phyloP scores from a whole-genome alignment of 2,329 filamentous ascomycete genomes.

The Alternaria ventricosa region DNA sequence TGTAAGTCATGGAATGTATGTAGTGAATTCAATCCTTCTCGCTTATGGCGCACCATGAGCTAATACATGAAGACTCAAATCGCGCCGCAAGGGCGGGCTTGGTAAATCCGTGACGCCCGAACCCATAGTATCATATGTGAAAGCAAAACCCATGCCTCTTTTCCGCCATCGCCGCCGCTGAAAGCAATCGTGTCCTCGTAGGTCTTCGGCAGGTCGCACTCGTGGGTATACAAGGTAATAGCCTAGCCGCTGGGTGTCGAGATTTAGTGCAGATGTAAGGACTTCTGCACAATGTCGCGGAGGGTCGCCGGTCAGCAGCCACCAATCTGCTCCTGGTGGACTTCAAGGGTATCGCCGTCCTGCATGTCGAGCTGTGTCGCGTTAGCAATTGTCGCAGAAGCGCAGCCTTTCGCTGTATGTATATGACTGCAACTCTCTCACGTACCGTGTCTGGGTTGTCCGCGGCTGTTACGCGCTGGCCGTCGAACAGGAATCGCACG shows the following conservation, averaged over 20 bases:
- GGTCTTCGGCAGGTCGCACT: slow-evolving; percentile 11
- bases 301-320: slow-evolving; percentile 55
- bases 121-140: slow-evolving; percentile 34
- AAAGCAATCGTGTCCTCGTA: slow-evolving; percentile 20
- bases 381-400: neutral
- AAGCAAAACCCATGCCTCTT: slow-evolving; percentile 17
- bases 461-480: slow-evolving; percentile 84
- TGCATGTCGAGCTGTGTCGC: slow-evolving; percentile 84
- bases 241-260: neutral
- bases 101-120: slow-evolving; percentile 37
- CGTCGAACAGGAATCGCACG: slow-evolving; percentile 95
- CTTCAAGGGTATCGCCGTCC: slow-evolving; percentile 94
- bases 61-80: slow-evolving; percentile 35
- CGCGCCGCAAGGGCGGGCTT: slow-evolving; percentile 27
- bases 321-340: slow-evolving; percentile 97
- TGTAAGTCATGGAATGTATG: neutral
- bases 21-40: slow-evolving; percentile 19
- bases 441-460: slow-evolving; percentile 93
- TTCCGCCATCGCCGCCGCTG: slow-evolving; percentile 27
- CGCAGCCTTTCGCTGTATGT: neutral
- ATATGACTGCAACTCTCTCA: slow-evolving; percentile 29
- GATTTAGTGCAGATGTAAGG: slow-evolving; percentile 3
- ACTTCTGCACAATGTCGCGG: slow-evolving; percentile 6
- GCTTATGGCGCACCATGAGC: slow-evolving; percentile 20
- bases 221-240: slow-evolving; percentile 2